Percentiles rank a stretch among this genome's conserved stretches.
Evolutionary conservation across 2,329 filamentous ascomycete species (phyloP).

Genomic region (Tolypocladium ophioglossoides): DNA sequence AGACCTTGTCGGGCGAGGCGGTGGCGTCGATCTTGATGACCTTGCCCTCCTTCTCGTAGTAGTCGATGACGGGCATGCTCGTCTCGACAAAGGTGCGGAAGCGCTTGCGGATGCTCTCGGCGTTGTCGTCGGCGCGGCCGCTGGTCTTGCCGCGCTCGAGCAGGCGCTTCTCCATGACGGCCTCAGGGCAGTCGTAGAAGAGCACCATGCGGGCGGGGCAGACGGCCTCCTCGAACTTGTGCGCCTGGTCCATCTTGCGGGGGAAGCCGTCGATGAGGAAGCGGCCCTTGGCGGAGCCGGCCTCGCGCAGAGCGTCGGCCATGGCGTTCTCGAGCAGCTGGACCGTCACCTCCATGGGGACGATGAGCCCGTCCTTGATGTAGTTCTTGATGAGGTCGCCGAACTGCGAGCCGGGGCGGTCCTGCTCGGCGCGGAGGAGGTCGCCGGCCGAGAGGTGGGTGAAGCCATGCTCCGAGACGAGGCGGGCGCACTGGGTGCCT

Average conservation of each 20-base stretch:
- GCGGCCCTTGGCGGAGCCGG: constrained; percentile 43
- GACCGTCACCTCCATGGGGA: constrained; percentile 98
- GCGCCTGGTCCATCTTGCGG: constrained; percentile 91
- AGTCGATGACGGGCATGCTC: constrained; percentile 92
- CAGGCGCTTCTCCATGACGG: constrained; percentile 73
- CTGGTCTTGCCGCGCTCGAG: constrained; percentile 88
- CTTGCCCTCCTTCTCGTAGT: constrained; percentile 64
- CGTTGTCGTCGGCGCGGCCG: constrained; percentile 86
- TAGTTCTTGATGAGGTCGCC: constrained; percentile 86
- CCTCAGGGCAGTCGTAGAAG: constrained; percentile 90
- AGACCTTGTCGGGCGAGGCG: constrained; percentile 51
- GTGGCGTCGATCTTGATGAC: constrained; percentile 75
- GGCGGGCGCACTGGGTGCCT: constrained; percentile 85
- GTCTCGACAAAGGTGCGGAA: constrained; percentile 92
- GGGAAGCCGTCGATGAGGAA: constrained; percentile 84
- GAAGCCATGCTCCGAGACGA: constrained; percentile 84
- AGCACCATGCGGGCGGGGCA: constrained; percentile 76
- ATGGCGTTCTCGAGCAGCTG: constrained; percentile 91
- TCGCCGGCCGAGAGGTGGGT: constrained; percentile 89
- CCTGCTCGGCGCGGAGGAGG: constrained; percentile 85
- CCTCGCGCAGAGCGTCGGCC: constrained; percentile 51
- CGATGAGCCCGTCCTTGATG: constrained; percentile 90
- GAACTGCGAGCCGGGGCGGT: constrained; percentile 76
- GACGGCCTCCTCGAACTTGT: constrained; percentile 85
- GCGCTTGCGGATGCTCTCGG: constrained; percentile 89